Evolutionary conservation across 2,329 filamentous ascomycete genomes (phyloP), one percentile per base, ranked within the genome.

Genomic region (Aspergillus felis): DNA sequence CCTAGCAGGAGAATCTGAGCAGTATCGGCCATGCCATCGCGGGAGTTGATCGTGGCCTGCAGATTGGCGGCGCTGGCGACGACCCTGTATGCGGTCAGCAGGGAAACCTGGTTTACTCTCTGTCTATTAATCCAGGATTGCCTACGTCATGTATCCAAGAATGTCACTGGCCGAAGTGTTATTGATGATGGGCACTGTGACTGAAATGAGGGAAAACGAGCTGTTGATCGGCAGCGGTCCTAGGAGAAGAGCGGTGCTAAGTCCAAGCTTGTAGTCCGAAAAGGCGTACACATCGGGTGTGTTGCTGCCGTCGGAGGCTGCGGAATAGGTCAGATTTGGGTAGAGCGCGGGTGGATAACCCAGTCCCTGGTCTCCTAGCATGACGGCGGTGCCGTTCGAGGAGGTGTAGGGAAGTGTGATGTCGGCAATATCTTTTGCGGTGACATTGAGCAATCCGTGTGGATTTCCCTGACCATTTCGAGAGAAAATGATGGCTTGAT

Each of bases 141-240:
- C 81, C 4, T 91, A 79, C 1, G 91, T 96, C 78, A 96, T 83
- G 78, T 91, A 96, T 1, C 91, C 92, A 4, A 96, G 79, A 0
- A 93, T 83, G 60, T 88, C 86, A 3, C 76, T 77, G 46, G 75
- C 71, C 2, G 82, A 81, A 1, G 81, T 80, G 62, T 87, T 89
- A 69, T 88, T 86, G 58, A 90, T 82, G 54, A 97, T 85, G 0
- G 92, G 90, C 17, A 93, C 76, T 0, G 92, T 96, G 57, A 96
- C 79, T 2, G 92, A 96, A 12, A 96, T 71, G 10, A 97, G 77
- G 24, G 90, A 89, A 61, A 88, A 89, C 0, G 85, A 84, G 48
- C 83, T 77, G 69, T 95, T 94, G 61, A 94, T 74, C 25, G 84
- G 79, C 57, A 90, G 79, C 0, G 92, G 92, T 0, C 92, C 92